A percentile compares a stretch with the other conserved stretches of the same genome.
Evolutionary conservation across 2,329 filamentous ascomycete species (phyloP).

Genomic region (Colletotrichum tropicale): DNA sequence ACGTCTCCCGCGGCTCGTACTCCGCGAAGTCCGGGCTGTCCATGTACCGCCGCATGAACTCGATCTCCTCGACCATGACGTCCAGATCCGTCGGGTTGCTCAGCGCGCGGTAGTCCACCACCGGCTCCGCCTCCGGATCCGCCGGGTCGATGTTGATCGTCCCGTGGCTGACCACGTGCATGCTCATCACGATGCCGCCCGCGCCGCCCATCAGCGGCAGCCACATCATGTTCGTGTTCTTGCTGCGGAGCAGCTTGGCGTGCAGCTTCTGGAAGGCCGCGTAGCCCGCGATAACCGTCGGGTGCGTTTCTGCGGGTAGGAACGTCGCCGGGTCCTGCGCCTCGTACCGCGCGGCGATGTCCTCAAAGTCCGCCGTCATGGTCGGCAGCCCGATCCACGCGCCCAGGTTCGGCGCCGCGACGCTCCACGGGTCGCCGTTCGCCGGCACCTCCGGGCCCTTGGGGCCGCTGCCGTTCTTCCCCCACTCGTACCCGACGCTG

Average conservation of each 20-base stretch:
- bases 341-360: conserved; percentile 18
- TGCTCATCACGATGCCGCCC: conserved; percentile 24
- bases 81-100: conserved; percentile 28
- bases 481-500: conserved; percentile 22
- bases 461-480: not conserved
- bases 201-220: conserved; percentile 3
- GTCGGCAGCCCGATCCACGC: conserved; percentile 25
- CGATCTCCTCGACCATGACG: conserved; percentile 24
- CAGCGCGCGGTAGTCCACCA: conserved; percentile 28
- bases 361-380: conserved; percentile 19
- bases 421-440: conserved; percentile 2
- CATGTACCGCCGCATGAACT: conserved; percentile 29
- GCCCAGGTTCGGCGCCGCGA: conserved; percentile 22
- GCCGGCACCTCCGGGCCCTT: not conserved
- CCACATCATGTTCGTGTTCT: conserved; percentile 19
- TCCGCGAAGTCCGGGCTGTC: conserved; percentile 10
- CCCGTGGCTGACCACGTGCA: conserved; percentile 25
- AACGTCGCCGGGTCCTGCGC: conserved; percentile 20
- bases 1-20: conserved; percentile 22
- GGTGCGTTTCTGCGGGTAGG: conserved; percentile 21
- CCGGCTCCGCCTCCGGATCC: conserved; percentile 20
- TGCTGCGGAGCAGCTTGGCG: conserved; percentile 19
- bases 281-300: conserved; percentile 28
- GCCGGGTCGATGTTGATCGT: conserved; percentile 23
- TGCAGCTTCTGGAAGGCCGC: conserved; percentile 42